phyloP scores from a whole-genome alignment of 768 basidiomycete species.

The Kwoniella bestiolae region DNA sequence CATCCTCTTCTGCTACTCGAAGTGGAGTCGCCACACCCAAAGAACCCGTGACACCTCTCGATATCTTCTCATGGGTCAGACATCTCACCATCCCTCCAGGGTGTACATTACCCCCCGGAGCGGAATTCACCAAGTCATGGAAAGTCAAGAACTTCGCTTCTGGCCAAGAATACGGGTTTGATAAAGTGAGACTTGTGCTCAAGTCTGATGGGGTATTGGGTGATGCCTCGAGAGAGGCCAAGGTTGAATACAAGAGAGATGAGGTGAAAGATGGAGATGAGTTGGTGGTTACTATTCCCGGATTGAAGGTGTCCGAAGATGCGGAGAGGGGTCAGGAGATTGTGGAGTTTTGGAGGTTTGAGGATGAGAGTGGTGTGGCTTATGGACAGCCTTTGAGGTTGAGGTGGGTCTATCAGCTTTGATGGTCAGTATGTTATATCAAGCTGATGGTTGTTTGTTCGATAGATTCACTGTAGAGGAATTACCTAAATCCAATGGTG shows the following conservation, averaged over 20 bases:
- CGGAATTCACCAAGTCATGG: conserved; percentile 58
- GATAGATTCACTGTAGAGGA: conserved; percentile 38
- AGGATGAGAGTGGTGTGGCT: conserved; percentile 42
- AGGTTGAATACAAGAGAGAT: conserved; percentile 22
- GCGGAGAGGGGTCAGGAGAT: conserved; percentile 35
- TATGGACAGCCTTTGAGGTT: conserved; percentile 52
- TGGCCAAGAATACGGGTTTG: conserved; percentile 47
- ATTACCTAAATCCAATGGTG: conserved; percentile 20
- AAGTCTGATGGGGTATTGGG: conserved; percentile 28
- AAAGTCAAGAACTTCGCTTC: conserved; percentile 52
- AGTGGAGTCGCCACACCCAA: conserved; percentile 5
- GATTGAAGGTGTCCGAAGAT: conserved; percentile 40
- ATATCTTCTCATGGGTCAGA: conserved; percentile 49
- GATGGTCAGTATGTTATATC: background rate
- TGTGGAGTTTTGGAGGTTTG: conserved; percentile 49
- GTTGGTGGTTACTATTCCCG: conserved; percentile 38
- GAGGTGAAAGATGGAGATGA: conserved; percentile 44
- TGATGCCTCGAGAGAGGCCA: conserved; percentile 10
- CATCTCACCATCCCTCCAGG: conserved; percentile 55
- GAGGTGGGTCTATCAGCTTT: conserved; percentile 36
- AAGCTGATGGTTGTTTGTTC: background rate
- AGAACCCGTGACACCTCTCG: conserved; percentile 36
- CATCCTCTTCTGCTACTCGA: background rate
- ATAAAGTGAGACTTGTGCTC: conserved; percentile 26
- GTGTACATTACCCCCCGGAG: conserved; percentile 50